Conservation (phyloP, 139 green algal genomes). For the Klebsormidium nitens region DNA sequence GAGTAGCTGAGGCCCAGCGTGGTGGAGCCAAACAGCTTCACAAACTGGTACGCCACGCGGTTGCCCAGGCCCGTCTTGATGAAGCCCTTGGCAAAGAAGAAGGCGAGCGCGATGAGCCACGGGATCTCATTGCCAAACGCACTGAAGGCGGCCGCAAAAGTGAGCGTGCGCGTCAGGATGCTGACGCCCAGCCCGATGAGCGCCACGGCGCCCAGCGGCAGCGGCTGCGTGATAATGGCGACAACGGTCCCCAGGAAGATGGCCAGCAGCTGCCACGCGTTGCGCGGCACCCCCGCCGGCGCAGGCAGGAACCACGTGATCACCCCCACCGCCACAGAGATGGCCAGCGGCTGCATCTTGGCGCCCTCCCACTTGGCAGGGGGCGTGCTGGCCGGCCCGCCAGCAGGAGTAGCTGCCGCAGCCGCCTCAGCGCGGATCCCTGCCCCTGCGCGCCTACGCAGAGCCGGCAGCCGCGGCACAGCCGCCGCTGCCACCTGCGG, state of each 20-base stretch:
- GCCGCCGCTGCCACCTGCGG: no score
- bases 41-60: slow-evolving; percentile 91
- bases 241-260: slow-evolving; percentile 81
- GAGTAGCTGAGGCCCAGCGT: slow-evolving; percentile 95
- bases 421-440: no score
- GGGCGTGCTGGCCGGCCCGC: no score
- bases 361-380: slow-evolving; percentile 61
- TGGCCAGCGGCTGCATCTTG: slow-evolving; percentile 79
- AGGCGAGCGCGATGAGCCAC: slow-evolving; percentile 97
- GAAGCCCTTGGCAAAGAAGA: slow-evolving; percentile 96
- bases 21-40: slow-evolving; percentile 91
- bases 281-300: slow-evolving; percentile 66
- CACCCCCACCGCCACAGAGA: slow-evolving; percentile 68
- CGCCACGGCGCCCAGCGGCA: slow-evolving; percentile 94
- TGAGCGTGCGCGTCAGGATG: slow-evolving; percentile 92
- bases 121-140: slow-evolving; percentile 94
- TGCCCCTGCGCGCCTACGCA: no score
- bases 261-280: slow-evolving; percentile 78
- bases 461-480: no score
- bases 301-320: slow-evolving; percentile 73
- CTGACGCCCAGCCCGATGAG: slow-evolving; percentile 88
- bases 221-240: slow-evolving; percentile 87
- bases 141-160: slow-evolving; percentile 91
- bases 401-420: no score
- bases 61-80: slow-evolving; percentile 96